A percentile compares a stretch with the other conserved stretches of the same genome.
These are phyloP conservation scores for Cyclotella sp. DNA, from an alignment of 108 stramenopile genomes.

Conservation along the genomic window DNA sequence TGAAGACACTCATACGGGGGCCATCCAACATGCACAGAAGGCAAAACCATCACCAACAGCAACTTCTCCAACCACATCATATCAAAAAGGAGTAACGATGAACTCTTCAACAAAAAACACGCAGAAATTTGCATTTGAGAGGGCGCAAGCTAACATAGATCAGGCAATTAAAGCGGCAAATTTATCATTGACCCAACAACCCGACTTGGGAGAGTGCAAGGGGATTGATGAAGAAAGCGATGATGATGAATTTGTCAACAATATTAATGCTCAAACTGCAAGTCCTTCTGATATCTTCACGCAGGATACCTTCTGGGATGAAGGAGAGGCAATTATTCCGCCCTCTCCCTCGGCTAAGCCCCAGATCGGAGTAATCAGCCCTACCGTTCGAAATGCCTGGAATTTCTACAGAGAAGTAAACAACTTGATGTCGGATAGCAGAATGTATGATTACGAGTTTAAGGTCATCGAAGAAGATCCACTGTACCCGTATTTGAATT, in stretches of 20 bases:
- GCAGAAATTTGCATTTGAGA: constrained; percentile 33
- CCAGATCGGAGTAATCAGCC: background rate
- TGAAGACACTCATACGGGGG: background rate
- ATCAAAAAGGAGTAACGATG: background rate
- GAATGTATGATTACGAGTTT: constrained; percentile 47
- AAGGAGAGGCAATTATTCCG: constrained; percentile 27
- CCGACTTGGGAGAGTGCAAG: background rate
- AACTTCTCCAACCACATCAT: background rate
- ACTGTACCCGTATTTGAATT: constrained; percentile 50
- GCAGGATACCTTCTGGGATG: constrained; percentile 38
- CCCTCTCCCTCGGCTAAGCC: background rate
- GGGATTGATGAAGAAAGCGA: constrained; percentile 14
- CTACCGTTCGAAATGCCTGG: constrained; percentile 34
- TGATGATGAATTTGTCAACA: constrained; percentile 13
- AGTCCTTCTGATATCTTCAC: constrained; percentile 29
- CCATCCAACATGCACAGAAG: background rate
- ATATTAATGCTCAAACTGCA: background rate
- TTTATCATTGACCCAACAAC: background rate
- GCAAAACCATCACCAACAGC: background rate
- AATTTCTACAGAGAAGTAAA: constrained; percentile 35
- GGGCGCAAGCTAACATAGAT: constrained; percentile 32
- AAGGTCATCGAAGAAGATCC: constrained; percentile 41
- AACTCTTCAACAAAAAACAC: constrained; percentile 5
- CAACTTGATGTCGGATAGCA: constrained; percentile 37
- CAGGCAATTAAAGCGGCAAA: constrained; percentile 37